Evolutionary conservation across 306 rosid species (phyloP).

Genomic region (Quillaja saponaria): DNA sequence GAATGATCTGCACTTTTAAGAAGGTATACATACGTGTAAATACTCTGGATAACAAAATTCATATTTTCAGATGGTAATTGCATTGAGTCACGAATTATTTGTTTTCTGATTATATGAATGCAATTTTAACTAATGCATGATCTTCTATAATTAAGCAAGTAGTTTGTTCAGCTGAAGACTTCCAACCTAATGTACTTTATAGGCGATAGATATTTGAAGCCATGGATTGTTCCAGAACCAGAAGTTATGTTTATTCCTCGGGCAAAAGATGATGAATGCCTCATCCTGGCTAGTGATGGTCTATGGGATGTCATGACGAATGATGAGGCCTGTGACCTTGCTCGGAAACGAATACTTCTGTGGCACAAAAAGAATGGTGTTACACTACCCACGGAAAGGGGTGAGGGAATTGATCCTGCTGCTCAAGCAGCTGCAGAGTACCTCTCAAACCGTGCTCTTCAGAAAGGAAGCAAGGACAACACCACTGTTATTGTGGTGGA

Average conservation of each 20-base stretch:
- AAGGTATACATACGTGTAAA: background rate
- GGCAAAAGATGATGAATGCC: conserved; percentile 75
- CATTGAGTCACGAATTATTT: background rate
- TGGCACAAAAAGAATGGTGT: conserved; percentile 87
- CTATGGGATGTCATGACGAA: conserved; percentile 88
- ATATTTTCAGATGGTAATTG: background rate
- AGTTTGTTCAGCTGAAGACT: conserved; percentile 19
- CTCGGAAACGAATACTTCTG: conserved; percentile 66
- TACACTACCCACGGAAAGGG: conserved; percentile 56
- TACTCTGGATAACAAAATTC: background rate
- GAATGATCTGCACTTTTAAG: too few relatives aligned
- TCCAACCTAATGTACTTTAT: conserved; percentile 30
- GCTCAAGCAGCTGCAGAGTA: conserved; percentile 92
- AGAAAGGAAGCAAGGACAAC: conserved; percentile 88
- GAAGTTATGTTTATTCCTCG: conserved; percentile 75
- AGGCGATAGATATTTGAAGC: conserved; percentile 93
- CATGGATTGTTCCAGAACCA: conserved; percentile 95
- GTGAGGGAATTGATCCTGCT: conserved; percentile 71
- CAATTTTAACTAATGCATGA: background rate
- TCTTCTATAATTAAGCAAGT: background rate
- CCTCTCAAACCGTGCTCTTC: conserved; percentile 76
- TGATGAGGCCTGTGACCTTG: conserved; percentile 80
- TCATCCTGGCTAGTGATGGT: conserved; percentile 87
- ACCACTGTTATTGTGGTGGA: conserved; percentile 79
- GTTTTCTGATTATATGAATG: conserved; percentile 3